Conservation (phyloP, 192 early-diverging fungal genomes). For the Backusella sp. region DNA sequence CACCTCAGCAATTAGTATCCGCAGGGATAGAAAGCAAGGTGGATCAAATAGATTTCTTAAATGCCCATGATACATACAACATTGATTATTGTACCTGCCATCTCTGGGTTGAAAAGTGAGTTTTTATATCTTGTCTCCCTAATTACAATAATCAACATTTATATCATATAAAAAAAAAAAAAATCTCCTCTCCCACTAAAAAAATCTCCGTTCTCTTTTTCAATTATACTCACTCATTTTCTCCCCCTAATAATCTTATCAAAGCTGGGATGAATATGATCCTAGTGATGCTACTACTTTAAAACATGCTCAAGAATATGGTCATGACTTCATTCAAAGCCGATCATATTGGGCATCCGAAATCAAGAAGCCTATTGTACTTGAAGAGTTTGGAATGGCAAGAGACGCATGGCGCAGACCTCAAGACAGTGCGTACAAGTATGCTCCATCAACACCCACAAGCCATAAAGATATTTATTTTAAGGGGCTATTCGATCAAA, state of each 20-base stretch:
- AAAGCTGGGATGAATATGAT: conserved; percentile 60
- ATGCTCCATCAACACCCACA: conserved; percentile 45
- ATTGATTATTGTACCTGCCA: conserved; percentile 58
- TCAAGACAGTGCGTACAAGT: conserved; percentile 31
- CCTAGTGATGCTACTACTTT: conserved; percentile 40
- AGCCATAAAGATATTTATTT: conserved; percentile 56
- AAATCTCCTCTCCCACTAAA: neutral
- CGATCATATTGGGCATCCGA: conserved; percentile 48
- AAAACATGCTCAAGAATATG: conserved; percentile 40
- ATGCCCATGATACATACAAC: conserved; percentile 40
- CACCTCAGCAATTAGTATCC: conserved; percentile 58
- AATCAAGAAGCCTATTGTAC: conserved; percentile 47
- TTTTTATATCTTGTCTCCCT: neutral
- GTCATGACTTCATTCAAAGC: conserved; percentile 38
- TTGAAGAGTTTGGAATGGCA: conserved; percentile 63
- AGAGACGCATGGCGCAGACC: conserved; percentile 43
- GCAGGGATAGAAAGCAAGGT: conserved; percentile 65
- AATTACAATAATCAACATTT: neutral
- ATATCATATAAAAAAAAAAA: neutral
- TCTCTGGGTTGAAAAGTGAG: conserved; percentile 51
- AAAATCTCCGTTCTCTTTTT: neutral
- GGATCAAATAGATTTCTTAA: conserved; percentile 47
- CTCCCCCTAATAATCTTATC: conserved; percentile 16
- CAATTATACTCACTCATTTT: neutral
- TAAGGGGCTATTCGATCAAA: conserved; percentile 37